Evolutionary conservation across 202 grass and related monocot genomes (phyloP).

Genomic region (Tripidium arundinaceum): DNA sequence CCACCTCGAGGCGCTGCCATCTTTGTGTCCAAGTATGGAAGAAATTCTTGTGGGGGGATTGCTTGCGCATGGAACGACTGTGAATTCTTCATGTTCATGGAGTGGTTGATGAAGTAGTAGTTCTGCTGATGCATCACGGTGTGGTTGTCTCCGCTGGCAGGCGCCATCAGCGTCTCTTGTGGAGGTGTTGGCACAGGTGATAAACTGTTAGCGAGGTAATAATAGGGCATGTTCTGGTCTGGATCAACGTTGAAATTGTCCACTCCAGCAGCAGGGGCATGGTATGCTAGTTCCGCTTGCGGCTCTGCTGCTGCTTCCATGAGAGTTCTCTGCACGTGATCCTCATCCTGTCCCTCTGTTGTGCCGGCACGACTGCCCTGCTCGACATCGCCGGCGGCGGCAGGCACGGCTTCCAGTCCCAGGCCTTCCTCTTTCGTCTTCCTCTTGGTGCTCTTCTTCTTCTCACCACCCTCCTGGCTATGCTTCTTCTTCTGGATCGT

Average conservation of each 20-base stretch:
- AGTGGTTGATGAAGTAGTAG: too few species aligned
- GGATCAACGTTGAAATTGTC: neutral
- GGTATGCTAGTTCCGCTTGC: neutral
- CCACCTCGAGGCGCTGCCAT: neutral
- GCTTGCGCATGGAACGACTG: too few species aligned
- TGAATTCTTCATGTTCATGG: too few species aligned
- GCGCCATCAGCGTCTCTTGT: neutral
- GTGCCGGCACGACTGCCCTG: too few species aligned
- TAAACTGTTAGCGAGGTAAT: too few species aligned
- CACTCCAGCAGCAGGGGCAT: neutral
- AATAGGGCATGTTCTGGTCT: neutral
- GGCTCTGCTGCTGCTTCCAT: neutral
- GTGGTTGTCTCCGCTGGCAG: neutral
- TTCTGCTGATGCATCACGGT: neutral
- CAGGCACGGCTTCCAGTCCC: too few species aligned
- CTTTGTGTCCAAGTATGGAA: neutral
- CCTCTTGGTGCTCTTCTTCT: neutral
- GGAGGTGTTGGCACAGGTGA: neutral
- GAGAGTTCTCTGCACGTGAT: neutral
- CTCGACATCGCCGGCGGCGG: neutral
- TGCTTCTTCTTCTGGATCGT: slow-evolving; percentile 15
- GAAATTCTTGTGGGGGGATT: accelerated
- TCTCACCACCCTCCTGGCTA: neutral
- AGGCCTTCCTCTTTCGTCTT: neutral
- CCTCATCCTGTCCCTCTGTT: neutral